These are phyloP conservation scores for Dillenia suffruticosa DNA, from an alignment of 164 flowering plant genomes.

Conservation along the genomic window DNA sequence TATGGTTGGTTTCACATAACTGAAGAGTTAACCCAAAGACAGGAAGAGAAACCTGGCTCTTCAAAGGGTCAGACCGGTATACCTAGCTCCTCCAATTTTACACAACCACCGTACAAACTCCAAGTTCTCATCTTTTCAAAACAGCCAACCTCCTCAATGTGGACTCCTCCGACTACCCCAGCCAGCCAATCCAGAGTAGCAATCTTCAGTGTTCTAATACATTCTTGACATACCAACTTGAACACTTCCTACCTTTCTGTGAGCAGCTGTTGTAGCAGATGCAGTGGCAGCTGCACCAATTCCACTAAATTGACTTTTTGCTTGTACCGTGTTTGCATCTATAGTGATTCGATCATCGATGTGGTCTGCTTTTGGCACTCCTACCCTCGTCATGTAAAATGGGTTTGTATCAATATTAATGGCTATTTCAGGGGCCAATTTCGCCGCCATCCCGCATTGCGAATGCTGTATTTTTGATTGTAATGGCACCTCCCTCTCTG, in stretches of 20 bases:
- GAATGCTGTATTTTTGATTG: slow-evolving; percentile 35
- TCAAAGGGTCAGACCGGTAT: too few relatives aligned
- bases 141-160: too few relatives aligned
- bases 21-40: too few relatives aligned
- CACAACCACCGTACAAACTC: too few relatives aligned
- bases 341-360: slow-evolving; percentile 33
- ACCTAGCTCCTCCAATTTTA: too few relatives aligned
- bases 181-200: too few relatives aligned
- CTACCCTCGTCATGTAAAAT: slow-evolving; percentile 41
- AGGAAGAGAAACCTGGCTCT: too few relatives aligned
- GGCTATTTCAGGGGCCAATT: slow-evolving; percentile 59
- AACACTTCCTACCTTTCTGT: slow-evolving; percentile 61
- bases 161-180: too few relatives aligned
- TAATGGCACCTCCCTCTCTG: slow-evolving; percentile 22
- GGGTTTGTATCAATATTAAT: slow-evolving; percentile 59
- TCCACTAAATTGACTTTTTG: slow-evolving; percentile 50
- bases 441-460: slow-evolving; percentile 38
- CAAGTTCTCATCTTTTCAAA: too few relatives aligned
- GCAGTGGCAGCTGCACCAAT: slow-evolving; percentile 34
- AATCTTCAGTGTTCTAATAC: slow-evolving; percentile 29
- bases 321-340: slow-evolving; percentile 55
- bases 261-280: slow-evolving; percentile 42
- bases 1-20: too few relatives aligned
- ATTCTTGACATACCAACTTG: slow-evolving; percentile 67
- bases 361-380: slow-evolving; percentile 30